Percentiles rank a stretch among this genome's conserved stretches.
These are phyloP conservation scores for Nidula niveotomentosa DNA, from an alignment of 1,284 basidiomycete species.

Conservation along the genomic window DNA sequence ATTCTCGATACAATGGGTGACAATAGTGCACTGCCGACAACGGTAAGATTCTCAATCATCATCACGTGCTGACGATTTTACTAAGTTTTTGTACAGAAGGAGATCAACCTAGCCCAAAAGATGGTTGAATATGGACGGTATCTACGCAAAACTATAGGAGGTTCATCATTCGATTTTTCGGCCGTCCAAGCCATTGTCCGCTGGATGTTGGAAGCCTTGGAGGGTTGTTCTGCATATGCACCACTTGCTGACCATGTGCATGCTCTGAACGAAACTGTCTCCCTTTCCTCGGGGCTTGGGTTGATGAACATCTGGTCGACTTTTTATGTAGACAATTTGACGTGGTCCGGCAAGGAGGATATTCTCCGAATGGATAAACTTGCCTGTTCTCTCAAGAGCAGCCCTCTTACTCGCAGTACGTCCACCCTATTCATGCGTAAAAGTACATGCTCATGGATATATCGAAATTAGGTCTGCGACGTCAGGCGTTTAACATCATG, in stretches of 20 bases:
- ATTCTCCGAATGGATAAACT: neutral
- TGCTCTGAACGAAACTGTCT: conserved; percentile 38
- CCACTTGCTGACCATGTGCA: conserved; percentile 14
- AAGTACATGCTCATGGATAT: no score
- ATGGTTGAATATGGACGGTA: neutral
- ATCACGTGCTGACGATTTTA: no score
- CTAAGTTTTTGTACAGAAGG: neutral
- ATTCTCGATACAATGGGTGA: no score
- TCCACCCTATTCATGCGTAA: no score
- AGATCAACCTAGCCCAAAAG: neutral
- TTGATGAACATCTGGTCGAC: conserved; percentile 56
- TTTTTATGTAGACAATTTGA: conserved; percentile 26
- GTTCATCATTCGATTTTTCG: conserved; percentile 5
- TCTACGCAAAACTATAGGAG: neutral
- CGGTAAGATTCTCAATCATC: no score
- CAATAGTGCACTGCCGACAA: no score
- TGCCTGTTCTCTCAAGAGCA: neutral
- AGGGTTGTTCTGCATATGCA: conserved; percentile 20
- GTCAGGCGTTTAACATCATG: conserved; percentile 39
- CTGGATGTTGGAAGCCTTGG: conserved; percentile 33
- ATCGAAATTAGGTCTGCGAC: conserved; percentile 26
- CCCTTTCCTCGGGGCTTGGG: conserved; percentile 55
- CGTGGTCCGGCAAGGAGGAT: neutral
- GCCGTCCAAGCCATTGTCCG: conserved; percentile 2
- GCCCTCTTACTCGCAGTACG: no score